Conservation (phyloP, 108 stramenopile genomes). For the Skeletonema grethae region DNA sequence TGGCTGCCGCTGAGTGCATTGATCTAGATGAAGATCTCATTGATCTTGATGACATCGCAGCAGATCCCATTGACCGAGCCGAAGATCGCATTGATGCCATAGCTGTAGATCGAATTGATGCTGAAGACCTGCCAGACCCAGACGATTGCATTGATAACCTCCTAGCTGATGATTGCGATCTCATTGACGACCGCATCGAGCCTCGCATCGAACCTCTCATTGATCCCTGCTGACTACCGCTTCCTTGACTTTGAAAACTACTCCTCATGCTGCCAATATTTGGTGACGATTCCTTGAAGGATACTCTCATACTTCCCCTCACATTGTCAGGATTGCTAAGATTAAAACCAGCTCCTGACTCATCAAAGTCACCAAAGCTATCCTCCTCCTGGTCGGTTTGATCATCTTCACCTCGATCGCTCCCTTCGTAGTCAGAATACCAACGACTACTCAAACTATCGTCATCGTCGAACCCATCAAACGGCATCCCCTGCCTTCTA, state of each 20-base stretch:
- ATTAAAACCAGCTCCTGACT: neutral
- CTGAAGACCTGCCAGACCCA: neutral
- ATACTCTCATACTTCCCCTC: slow-evolving; percentile 1
- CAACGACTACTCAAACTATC: slow-evolving; percentile 22
- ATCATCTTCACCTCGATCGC: slow-evolving; percentile 8
- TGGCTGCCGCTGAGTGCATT: neutral
- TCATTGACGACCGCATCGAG: neutral
- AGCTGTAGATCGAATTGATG: neutral
- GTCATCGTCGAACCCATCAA: slow-evolving; percentile 7
- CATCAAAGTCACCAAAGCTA: neutral
- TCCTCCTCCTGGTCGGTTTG: neutral
- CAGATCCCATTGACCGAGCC: neutral
- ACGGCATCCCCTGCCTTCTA: neutral
- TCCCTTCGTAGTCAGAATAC: slow-evolving; percentile 25
- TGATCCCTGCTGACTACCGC: neutral
- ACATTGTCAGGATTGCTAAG: neutral
- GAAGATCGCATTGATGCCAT: neutral
- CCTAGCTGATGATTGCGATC: neutral
- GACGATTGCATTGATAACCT: neutral
- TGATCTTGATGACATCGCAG: neutral
- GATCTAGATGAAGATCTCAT: neutral
- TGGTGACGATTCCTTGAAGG: neutral
- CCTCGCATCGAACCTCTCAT: neutral
- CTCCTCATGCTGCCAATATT: neutral
- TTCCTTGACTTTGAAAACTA: neutral